Base-by-base conservation (phyloP, 2,329 filamentous ascomycete species). In the Alternaria sp. region DNA sequence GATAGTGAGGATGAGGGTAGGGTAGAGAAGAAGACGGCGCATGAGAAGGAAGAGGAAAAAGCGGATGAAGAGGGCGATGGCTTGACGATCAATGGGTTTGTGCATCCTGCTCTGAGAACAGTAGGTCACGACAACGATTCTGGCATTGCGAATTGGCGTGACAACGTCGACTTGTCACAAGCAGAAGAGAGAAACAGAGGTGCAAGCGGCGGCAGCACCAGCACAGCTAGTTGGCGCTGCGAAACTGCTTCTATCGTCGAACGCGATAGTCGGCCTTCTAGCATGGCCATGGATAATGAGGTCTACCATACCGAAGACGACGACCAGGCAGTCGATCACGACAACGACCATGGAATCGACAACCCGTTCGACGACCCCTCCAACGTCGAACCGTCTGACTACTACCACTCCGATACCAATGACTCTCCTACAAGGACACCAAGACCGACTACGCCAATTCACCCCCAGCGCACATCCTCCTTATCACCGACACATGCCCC, bases 1-100 rank as follows among this genome's bases (percentile, higher is more conserved):
- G 49, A 2, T 0, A 13, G 26, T 0, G 11, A 3, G 0, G 8
- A 9, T 3, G 26, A 19, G 1, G 12, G 1, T 6, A 4, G 2
- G 3, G 5, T 4, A 4, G 17, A 3, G 25, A 3, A 17, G 4
- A 4, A 40, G 9, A 40, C 4, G 9, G n/a, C 12, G 11, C 3
- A 19, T 6, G 1, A 8, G n/a, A 5, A 50, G 47, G 47, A 30
- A 0, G 10, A 30, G 12, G 47, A 5, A 12, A 2, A 28, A 1
- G 1, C 0, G 11, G 46, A 30, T 3, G n/a, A 13, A 3, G 25
- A 5, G n/a, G 47, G 30, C 12, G 8, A 23, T 11, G 49, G 49
- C 0, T n/a, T 23, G 28, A 19, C 32, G 49, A 17, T 52, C 1
- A 36, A 52, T 6, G 49, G 49, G 13, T 40, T 3, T 12, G 30